Evolutionary conservation across 2,329 filamentous ascomycete species (phyloP).

Genomic region (Metarhizium album): DNA sequence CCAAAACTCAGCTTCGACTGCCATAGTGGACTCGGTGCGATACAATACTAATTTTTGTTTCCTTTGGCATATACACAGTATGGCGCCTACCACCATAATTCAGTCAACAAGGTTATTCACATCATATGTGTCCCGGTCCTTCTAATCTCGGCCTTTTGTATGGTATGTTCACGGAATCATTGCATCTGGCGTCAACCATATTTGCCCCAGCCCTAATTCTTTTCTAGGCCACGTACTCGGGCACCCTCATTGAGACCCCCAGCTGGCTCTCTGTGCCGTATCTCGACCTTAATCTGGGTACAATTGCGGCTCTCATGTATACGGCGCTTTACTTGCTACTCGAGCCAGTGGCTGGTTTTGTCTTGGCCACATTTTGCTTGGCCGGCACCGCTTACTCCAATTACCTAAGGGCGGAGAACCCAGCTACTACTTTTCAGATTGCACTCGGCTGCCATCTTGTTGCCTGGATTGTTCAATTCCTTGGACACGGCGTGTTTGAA

Average conservation of each 20-base stretch:
- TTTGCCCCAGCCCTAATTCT: constrained; percentile 1
- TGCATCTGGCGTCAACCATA: constrained; percentile 4
- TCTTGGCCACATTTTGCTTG: constrained; percentile 67
- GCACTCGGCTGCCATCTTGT: constrained; percentile 60
- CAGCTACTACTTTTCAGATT: constrained; percentile 36
- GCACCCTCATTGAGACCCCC: constrained; percentile 52
- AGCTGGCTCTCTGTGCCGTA: constrained; percentile 57
- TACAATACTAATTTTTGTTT: neutral
- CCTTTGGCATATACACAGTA: constrained; percentile 42
- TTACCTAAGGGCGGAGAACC: constrained; percentile 52
- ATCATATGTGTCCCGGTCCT: constrained; percentile 71
- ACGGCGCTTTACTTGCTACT: constrained; percentile 77
- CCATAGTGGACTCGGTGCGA: neutral
- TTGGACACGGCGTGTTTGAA: constrained; percentile 86
- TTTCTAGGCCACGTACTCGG: constrained; percentile 48
- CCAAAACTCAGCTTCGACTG: neutral
- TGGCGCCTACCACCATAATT: constrained; percentile 72
- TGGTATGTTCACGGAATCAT: constrained; percentile 41
- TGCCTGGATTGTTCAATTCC: constrained; percentile 80
- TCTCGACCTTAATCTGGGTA: constrained; percentile 55
- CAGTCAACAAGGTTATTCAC: constrained; percentile 68
- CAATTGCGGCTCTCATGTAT: constrained; percentile 56
- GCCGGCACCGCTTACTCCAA: constrained; percentile 66
- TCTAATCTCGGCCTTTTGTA: constrained; percentile 56
- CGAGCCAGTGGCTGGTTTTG: constrained; percentile 80